Conservation (phyloP, 139 green algal species). For the Chlorella sp. region DNA sequence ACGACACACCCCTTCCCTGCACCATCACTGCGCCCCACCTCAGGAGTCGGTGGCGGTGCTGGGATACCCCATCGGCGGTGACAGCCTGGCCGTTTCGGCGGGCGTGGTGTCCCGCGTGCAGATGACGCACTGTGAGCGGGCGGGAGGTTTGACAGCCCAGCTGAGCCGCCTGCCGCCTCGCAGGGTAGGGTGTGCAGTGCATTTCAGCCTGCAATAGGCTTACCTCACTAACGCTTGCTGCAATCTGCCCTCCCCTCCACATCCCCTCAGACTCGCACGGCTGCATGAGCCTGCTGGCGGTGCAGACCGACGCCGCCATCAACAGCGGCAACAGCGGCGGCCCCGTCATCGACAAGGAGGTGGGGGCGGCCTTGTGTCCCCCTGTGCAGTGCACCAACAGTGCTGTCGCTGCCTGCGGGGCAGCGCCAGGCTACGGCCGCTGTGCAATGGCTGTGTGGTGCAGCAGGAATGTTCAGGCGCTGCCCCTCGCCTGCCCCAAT, state of each 20-base stretch:
- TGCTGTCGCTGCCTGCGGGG: too few relatives aligned
- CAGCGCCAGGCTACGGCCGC: too few relatives aligned
- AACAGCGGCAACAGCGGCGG: slow-evolving; percentile 76
- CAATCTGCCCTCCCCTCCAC: not conserved
- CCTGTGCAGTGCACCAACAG: too few relatives aligned
- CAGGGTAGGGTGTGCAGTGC: too few relatives aligned
- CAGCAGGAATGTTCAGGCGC: too few relatives aligned
- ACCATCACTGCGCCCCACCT: not conserved
- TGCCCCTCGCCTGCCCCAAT: too few relatives aligned
- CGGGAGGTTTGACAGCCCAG: too few relatives aligned
- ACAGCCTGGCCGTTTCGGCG: slow-evolving; percentile 75
- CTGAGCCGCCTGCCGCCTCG: too few relatives aligned
- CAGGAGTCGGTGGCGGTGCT: slow-evolving; percentile 91
- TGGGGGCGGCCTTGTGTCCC: not conserved
- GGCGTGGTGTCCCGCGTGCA: slow-evolving; percentile 92
- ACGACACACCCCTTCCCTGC: too few relatives aligned
- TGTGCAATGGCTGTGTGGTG: too few relatives aligned
- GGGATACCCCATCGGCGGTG: slow-evolving; percentile 73
- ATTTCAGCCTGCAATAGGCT: too few relatives aligned
- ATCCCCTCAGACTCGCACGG: slow-evolving; percentile 76
- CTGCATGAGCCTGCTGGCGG: slow-evolving; percentile 87
- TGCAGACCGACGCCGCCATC: slow-evolving; percentile 82
- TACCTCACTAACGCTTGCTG: too few relatives aligned
- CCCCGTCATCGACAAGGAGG: slow-evolving; percentile 83
- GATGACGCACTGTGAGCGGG: slow-evolving; percentile 81